phyloP scores from a whole-genome alignment of 805 yeast species.

The Sugiyamaella chiloensis region DNA sequence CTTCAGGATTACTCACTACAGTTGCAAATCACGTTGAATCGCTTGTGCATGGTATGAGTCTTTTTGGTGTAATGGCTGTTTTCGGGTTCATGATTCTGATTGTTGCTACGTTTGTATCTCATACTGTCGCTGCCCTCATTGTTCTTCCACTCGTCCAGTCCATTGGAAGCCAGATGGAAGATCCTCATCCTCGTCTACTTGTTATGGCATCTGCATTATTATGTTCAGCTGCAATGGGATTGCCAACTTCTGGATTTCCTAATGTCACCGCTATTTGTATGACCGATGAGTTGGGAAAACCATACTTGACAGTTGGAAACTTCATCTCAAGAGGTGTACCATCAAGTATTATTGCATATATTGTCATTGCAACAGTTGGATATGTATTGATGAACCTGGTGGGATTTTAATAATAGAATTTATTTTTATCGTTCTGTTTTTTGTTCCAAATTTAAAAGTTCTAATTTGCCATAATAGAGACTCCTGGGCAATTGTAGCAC shows the following conservation, averaged over 20 bases:
- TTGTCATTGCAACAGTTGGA: slow-evolving; percentile 74
- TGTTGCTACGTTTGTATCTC: slow-evolving; percentile 93
- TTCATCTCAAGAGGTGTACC: slow-evolving; percentile 93
- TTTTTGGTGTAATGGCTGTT: slow-evolving; percentile 68
- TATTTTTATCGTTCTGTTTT: neutral
- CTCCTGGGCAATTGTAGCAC: too few species aligned
- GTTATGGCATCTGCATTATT: slow-evolving; percentile 62
- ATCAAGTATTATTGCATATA: slow-evolving; percentile 70
- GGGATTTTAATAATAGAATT: slow-evolving; percentile 39
- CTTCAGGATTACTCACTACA: slow-evolving; percentile 79
- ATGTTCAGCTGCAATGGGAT: slow-evolving; percentile 95
- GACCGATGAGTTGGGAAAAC: slow-evolving; percentile 88
- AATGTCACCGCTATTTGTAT: slow-evolving; percentile 95
- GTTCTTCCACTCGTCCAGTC: slow-evolving; percentile 87
- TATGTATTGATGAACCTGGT: slow-evolving; percentile 63
- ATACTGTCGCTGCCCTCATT: slow-evolving; percentile 94
- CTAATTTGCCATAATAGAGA: too few species aligned
- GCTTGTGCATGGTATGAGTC: slow-evolving; percentile 60
- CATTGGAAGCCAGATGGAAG: slow-evolving; percentile 60
- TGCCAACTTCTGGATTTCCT: slow-evolving; percentile 97
- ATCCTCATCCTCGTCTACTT: slow-evolving; percentile 79
- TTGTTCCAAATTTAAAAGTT: too few species aligned
- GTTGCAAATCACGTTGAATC: slow-evolving; percentile 69
- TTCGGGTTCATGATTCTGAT: slow-evolving; percentile 80
- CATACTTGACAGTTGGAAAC: slow-evolving; percentile 80